phyloP scores from a whole-genome alignment of 163 green algal genomes.

The Chlorella variabilis region DNA sequence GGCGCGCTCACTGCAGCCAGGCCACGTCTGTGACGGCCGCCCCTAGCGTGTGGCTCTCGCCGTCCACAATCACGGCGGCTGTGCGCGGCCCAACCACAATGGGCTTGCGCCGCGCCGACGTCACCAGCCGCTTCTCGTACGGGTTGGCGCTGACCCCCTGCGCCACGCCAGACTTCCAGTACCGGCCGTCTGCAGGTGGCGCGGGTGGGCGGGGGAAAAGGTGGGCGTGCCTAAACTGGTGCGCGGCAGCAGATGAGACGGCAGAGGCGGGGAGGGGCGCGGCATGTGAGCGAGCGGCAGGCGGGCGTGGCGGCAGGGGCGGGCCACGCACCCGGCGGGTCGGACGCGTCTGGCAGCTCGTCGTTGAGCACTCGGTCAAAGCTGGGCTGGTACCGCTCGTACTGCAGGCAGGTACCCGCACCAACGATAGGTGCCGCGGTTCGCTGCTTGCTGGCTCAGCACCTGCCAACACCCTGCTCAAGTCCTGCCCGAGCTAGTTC shows the following conservation, averaged over 20 bases:
- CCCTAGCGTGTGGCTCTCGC: slow-evolving; percentile 51
- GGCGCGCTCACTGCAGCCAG: slow-evolving; percentile 41
- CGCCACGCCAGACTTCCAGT: slow-evolving; percentile 52
- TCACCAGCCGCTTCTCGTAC: slow-evolving; percentile 48
- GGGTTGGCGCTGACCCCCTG: slow-evolving; percentile 50
- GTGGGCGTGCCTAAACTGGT: no score
- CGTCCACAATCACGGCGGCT: slow-evolving; percentile 46
- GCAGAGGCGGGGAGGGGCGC: background rate
- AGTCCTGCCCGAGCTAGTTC: no score
- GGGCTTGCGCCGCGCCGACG: slow-evolving; percentile 51
- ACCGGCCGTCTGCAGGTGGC: slow-evolving; percentile 40
- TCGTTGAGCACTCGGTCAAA: slow-evolving; percentile 43
- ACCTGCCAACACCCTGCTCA: no score
- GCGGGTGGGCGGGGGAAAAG: background rate
- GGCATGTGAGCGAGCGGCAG: no score
- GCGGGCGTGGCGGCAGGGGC: no score
- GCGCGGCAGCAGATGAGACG: no score
- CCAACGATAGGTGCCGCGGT: background rate
- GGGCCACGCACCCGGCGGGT: slow-evolving; percentile 25
- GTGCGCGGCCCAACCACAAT: slow-evolving; percentile 44
- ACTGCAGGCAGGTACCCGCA: background rate
- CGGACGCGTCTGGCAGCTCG: slow-evolving; percentile 48
- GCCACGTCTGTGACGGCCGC: slow-evolving; percentile 41
- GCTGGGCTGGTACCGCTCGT: slow-evolving; percentile 53
- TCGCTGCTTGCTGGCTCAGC: no score